Base-by-base conservation (phyloP, 768 basidiomycete genomes). In the Boletus reticulatus region DNA sequence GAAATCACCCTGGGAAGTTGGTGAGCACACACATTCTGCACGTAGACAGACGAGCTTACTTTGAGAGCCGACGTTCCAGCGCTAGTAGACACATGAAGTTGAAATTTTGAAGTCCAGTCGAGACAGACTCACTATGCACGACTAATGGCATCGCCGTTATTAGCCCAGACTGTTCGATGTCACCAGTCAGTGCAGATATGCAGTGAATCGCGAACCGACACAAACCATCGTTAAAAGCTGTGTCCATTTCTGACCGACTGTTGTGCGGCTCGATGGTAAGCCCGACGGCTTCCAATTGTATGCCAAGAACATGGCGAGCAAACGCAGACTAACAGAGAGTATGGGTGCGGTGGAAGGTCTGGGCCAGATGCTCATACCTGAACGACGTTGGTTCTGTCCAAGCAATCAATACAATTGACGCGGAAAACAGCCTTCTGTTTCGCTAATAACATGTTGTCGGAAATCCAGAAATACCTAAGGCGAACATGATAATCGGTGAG, bases 21-120 rank as follows among this genome's bases (percentile, higher is more conserved):
- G 29, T 67, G 41, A 61, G 51, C 20, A 39, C 16, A 38, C n/a
- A n/a, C 19, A 48, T 20, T 55, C 39, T 31, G 43, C 37, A 16
- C 9, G 24, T 5, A 17, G 19, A 14, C 49, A 36, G 49, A 53
- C 10, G 49, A 11, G 70, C 81, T 65, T 48, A 87, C 94, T 80
- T 98, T 99, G 42, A 98, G 76, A 5, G 97, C 97, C 27, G 93
- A 96, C 0, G 97, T 98, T 20, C 97, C 96, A 43, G 97, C 92
- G 66, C 91, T 94, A 59, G 36, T n/a, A 50, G 71, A 69, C 48
- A 65, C 37, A 50, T 57, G n/a, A 48, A 24, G 27, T 10, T 24
- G 11, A 12, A 41, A 12, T 29, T 12, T 34, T 19, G 37, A 43
- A 9, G 17, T 19, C 19, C 17, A 52, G 27, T 29, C 20, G 27